Conservation (phyloP, 352 stramenopile genomes). For the Phytopythium montanum region DNA sequence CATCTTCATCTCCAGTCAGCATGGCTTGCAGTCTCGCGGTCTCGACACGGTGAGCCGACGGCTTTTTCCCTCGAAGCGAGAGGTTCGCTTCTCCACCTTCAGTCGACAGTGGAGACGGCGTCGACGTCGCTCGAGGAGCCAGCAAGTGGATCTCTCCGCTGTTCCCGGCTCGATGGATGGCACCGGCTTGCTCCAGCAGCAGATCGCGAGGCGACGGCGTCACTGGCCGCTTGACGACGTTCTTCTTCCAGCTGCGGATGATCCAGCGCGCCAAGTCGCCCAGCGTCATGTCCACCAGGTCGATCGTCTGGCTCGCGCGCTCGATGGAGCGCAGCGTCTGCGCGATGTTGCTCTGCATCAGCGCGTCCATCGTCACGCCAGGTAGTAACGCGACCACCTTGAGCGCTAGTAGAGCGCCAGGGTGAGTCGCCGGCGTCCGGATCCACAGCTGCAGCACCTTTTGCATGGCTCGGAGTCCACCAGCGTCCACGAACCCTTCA, state of each 20-base stretch:
- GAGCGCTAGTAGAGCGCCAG: constrained; percentile 46
- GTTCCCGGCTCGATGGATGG: constrained; percentile 28
- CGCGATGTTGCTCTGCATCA: constrained; percentile 56
- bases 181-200: constrained; percentile 35
- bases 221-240: constrained; percentile 38
- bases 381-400: constrained; percentile 55
- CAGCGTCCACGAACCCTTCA: constrained; percentile 57
- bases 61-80: constrained; percentile 3
- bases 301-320: constrained; percentile 27
- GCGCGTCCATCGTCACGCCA: constrained; percentile 45
- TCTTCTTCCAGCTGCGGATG: constrained; percentile 52
- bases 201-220: constrained; percentile 34
- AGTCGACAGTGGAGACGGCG: constrained; percentile 2
- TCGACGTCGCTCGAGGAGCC: background rate
- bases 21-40: constrained; percentile 20
- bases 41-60: constrained; percentile 11
- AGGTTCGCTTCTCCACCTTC: background rate
- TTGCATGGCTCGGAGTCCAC: constrained; percentile 44
- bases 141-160: constrained; percentile 27
- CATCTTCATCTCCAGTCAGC: constrained; percentile 6
- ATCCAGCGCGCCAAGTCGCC: constrained; percentile 60
- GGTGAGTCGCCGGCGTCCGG: constrained; percentile 34
- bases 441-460: constrained; percentile 56
- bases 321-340: constrained; percentile 46
- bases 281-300: constrained; percentile 36